phyloP scores from a whole-genome alignment of 163 green algal species.

The Scenedesmus sp. region DNA sequence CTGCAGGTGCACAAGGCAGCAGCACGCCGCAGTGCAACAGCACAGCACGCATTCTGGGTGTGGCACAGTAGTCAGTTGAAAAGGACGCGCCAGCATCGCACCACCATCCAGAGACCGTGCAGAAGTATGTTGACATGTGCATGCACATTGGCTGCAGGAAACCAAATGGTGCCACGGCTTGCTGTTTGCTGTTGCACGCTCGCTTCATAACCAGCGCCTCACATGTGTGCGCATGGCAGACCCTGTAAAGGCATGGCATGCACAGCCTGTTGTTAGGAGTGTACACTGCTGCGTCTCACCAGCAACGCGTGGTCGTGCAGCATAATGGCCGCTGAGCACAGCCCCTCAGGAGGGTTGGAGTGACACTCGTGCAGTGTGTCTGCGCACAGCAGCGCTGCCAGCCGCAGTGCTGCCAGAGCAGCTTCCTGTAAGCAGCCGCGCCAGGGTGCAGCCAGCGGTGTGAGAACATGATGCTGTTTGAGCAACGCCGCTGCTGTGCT shows the following conservation, averaged over 20 bases:
- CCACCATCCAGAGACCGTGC: no score
- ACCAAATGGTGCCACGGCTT: no score
- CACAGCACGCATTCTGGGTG: background rate
- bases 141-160: no score
- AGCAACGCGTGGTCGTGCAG: conserved; percentile 76
- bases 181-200: no score
- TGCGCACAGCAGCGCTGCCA: conserved; percentile 54
- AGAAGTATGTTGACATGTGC: background rate
- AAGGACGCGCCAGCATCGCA: no score
- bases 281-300: conserved; percentile 43
- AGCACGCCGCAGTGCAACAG: background rate
- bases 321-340: conserved; percentile 57
- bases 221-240: background rate
- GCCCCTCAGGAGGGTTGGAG: conserved; percentile 42
- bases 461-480: background rate
- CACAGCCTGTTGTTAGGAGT: background rate
- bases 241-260: background rate
- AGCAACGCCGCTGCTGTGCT: background rate
- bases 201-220: no score
- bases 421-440: conserved; percentile 47
- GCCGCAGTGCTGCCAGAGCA: conserved; percentile 48
- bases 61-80: no score
- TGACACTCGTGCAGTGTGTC: conserved; percentile 55
- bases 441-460: background rate
- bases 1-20: conserved; percentile 45